Conservation (phyloP, 768 basidiomycete species). For the Lyophyllum atratum region DNA sequence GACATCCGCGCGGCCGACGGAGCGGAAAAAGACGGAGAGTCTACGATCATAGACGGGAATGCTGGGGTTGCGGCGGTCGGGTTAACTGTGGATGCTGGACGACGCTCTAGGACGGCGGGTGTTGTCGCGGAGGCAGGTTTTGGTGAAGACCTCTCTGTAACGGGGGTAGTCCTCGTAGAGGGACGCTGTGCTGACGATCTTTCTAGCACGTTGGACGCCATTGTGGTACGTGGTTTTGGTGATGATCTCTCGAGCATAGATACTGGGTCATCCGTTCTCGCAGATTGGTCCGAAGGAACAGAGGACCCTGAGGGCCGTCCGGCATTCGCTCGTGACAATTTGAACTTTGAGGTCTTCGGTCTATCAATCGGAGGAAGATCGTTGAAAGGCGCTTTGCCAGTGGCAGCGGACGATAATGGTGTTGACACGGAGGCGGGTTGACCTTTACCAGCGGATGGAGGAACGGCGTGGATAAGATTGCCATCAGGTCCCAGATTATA, state of each 20-base stretch:
- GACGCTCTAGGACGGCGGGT: constrained; percentile 9
- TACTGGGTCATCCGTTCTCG: constrained; percentile 24
- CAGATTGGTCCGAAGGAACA: constrained; percentile 3
- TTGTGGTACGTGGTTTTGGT: constrained; percentile 29
- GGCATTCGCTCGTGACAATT: constrained; percentile 37
- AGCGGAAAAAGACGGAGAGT: constrained; percentile 40
- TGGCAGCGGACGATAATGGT: constrained; percentile 5
- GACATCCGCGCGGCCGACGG: constrained; percentile 11
- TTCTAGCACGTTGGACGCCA: constrained; percentile 10
- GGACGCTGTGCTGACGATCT: constrained; percentile 32
- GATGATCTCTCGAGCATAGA: constrained; percentile 32
- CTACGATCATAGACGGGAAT: constrained; percentile 34
- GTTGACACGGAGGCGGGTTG: not conserved
- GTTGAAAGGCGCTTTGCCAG: constrained; percentile 8
- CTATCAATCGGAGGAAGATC: constrained; percentile 32
- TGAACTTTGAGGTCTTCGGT: constrained; percentile 52
- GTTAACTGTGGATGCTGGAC: not conserved
- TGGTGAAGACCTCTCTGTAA: constrained; percentile 32
- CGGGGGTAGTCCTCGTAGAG: constrained; percentile 1
- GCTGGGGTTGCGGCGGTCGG: constrained; percentile 8
- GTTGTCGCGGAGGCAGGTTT: constrained; percentile 22
- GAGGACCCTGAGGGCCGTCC: constrained; percentile 23
- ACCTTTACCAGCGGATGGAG: constrained; percentile 3
- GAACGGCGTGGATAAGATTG: constrained; percentile 27
- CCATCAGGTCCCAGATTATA: constrained; percentile 56